Percentiles rank a stretch among this genome's conserved stretches.
Conservation (phyloP, 2,329 filamentous ascomycete genomes). For the Beauveria varroae region DNA sequence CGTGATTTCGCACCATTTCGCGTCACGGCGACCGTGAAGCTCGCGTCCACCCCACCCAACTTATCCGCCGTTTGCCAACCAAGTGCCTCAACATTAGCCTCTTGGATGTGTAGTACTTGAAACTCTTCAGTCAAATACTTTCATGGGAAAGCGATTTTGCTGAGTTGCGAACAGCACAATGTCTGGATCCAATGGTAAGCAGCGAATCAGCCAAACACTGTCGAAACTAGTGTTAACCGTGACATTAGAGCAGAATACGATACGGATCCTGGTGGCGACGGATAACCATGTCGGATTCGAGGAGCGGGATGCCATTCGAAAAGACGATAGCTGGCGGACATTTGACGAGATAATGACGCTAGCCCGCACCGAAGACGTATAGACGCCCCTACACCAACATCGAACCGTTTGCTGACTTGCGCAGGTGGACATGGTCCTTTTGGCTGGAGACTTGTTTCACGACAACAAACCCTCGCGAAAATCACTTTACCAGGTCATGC, state of each 20-base stretch:
- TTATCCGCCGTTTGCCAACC: background rate
- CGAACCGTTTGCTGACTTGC: background rate
- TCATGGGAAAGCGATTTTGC: background rate
- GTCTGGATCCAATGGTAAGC: background rate
- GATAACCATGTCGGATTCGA: constrained; percentile 98
- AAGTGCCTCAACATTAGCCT: background rate
- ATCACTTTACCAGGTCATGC: constrained; percentile 96
- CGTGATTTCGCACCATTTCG: constrained; percentile 12
- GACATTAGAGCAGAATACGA: constrained; percentile 62
- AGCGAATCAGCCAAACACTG: background rate
- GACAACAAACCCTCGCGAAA: constrained; percentile 97
- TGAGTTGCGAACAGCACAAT: background rate
- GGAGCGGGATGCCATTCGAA: constrained; percentile 88
- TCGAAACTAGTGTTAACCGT: background rate
- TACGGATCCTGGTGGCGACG: constrained; percentile 87
- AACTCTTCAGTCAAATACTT: too few species aligned
- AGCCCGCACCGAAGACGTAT: constrained; percentile 72
- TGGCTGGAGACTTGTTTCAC: constrained; percentile 93
- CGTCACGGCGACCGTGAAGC: background rate
- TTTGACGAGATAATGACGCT: constrained; percentile 94
- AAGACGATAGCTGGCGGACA: constrained; percentile 91
- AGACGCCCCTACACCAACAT: background rate
- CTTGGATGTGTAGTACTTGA: background rate
- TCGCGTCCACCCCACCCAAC: constrained; percentile 5
- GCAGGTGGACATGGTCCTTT: constrained; percentile 87